These are phyloP conservation scores for Perilla frutescens DNA, from an alignment of 257 asterid species.

Conservation along the genomic window DNA sequence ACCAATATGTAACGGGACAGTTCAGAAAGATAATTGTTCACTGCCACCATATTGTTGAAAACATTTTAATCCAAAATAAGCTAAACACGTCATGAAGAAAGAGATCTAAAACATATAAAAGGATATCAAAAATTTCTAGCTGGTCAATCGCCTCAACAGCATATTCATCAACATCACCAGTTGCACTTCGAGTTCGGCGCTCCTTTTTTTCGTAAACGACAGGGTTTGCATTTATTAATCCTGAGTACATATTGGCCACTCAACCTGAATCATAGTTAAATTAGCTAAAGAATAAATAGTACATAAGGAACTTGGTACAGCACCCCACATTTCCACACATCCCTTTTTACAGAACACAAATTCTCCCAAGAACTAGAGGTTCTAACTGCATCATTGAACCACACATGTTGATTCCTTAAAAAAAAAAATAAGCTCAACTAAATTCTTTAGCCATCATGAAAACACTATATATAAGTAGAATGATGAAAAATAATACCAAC, in stretches of 20 bases:
- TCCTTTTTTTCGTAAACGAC: conserved; percentile 77
- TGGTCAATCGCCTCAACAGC: conserved; percentile 74
- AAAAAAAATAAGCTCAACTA: conserved; percentile 6
- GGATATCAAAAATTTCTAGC: conserved; percentile 91
- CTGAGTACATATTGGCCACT: conserved; percentile 58
- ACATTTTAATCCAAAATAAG: no score
- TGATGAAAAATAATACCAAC: background rate
- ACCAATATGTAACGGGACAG: no score
- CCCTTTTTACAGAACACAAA: background rate
- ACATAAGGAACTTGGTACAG: conserved; percentile 7
- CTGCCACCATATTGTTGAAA: background rate
- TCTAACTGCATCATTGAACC: background rate
- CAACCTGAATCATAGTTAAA: conserved; percentile 43
- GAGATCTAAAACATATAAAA: conserved; percentile 35
- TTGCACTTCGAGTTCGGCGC: conserved; percentile 65
- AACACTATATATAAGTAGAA: background rate
- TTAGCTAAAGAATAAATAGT: conserved; percentile 24
- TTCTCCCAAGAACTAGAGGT: background rate
- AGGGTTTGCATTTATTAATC: conserved; percentile 91
- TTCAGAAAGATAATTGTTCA: no score
- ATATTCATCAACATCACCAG: conserved; percentile 62
- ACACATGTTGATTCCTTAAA: background rate
- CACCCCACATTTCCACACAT: conserved; percentile 21
- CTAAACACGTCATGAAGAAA: background rate
- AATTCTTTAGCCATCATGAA: conserved; percentile 29